Percentiles rank a stretch among this genome's conserved stretches.
Conservation (phyloP, 176 grass and related monocot genomes). For the Zea mays region Zm-B73-REFERENCE-NAM-5.0 NC_050102.1:101685001-101685500, state of each 20-base stretch:
- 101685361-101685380: conserved; percentile 65
- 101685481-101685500: conserved; percentile 37
- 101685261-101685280: conserved; percentile 65
- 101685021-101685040: conserved; percentile 79
- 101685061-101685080: conserved; percentile 63
- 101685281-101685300: conserved; percentile 43
- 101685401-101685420: conserved; percentile 39
- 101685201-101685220: conserved; percentile 61
- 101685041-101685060: conserved; percentile 71
- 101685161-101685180: conserved; percentile 43
- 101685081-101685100: conserved; percentile 60
- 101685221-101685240: conserved; percentile 60
- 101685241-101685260: conserved; percentile 56
- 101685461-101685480: conserved; percentile 25
- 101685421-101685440: not conserved
- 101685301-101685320: conserved; percentile 33
- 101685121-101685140: conserved; percentile 67
- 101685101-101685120: conserved; percentile 68
- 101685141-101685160: conserved; percentile 19
- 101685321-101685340: conserved; percentile 62
- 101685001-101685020: conserved; percentile 48
- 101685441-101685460: conserved; percentile 20
- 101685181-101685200: conserved; percentile 73
- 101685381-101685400: conserved; percentile 47
- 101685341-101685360: conserved; percentile 59